Conservation (phyloP, 192 early-diverging fungal genomes). For the Mortierella hygrophila region DNA sequence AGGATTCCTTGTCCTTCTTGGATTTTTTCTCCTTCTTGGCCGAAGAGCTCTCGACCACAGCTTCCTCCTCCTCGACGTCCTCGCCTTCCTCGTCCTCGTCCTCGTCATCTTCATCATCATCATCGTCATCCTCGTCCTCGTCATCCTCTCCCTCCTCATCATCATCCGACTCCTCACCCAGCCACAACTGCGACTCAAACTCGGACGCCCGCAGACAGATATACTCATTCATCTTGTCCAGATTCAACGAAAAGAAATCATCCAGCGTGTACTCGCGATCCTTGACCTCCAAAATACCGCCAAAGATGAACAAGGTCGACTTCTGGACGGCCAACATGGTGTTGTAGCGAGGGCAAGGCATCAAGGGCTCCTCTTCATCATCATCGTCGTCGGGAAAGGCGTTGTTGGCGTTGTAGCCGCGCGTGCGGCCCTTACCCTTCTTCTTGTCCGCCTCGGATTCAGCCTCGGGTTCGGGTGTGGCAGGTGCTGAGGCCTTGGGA, state of each 20-base stretch:
- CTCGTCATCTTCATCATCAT: slow-evolving; percentile 61
- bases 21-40: slow-evolving; percentile 30
- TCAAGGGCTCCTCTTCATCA: slow-evolving; percentile 44
- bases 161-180: slow-evolving; percentile 64
- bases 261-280: slow-evolving; percentile 72
- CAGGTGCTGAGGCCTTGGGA: slow-evolving; percentile 21
- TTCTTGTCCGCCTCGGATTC: slow-evolving; percentile 8
- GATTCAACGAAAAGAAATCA: slow-evolving; percentile 72
- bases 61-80: slow-evolving; percentile 30
- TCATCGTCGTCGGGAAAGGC: slow-evolving; percentile 14
- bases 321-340: slow-evolving; percentile 73
- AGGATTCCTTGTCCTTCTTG: slow-evolving; percentile 28
- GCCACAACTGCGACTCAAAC: slow-evolving; percentile 57
- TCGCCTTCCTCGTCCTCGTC: slow-evolving; percentile 50
- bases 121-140: slow-evolving; percentile 61
- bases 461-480: slow-evolving; percentile 7
- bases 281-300: slow-evolving; percentile 74
- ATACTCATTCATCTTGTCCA: slow-evolving; percentile 77
- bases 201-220: slow-evolving; percentile 63
- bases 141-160: slow-evolving; percentile 64
- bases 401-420: slow-evolving; percentile 2
- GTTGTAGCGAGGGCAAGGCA: slow-evolving; percentile 76
- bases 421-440: not conserved
- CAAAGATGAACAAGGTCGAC: slow-evolving; percentile 69
- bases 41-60: slow-evolving; percentile 3